Base-by-base conservation (phyloP, 306 rosid species). In the Bauhinia variegata region DNA sequence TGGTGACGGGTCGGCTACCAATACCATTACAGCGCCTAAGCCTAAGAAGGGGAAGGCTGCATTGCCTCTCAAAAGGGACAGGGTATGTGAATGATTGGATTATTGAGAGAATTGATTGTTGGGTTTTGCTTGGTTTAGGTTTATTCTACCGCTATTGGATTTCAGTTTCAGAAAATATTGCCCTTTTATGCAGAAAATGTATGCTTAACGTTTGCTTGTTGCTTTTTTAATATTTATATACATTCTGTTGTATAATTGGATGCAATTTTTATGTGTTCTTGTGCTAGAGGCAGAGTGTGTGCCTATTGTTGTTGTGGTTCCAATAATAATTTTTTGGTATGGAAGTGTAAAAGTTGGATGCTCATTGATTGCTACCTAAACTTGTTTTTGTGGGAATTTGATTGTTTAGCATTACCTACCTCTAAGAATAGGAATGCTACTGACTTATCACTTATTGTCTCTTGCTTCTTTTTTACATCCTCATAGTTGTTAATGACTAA, bases 41-140 rank as follows among this genome's bases (percentile, higher is more conserved):
- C 97, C 96, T 7, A 90, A 86, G 84, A 88, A 78, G 50, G 99
- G 97, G 42, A 93, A 93, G 69, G 92, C 96, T 34, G 97, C 99
- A 55, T 82, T 93, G 81, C 90, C 62, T 61, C 89, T 93, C 60
- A 90, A 90, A 85, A 85, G 96, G 63, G 99, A 93, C 6, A 85
- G 97, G 79, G 99, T 93, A 79, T 67, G 80, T 46, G 5, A 9
- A 5, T 23, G 3, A 8, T 17, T 6, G 14, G 15, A 4, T 63
- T 57, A 0, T 9, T 77, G 34, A 19, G 7, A 67, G 43, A 7
- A 8, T 61, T 58, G 9, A 19, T 23, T 54, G 7, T 0, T 58
- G 69, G 64, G 64, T 62, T 61, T 68, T 59, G 47, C 36, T 72
- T 75, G 4, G 60, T 52, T 55, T 66, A 31, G 65, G 73, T 37